phyloP scores from a whole-genome alignment of 139 green algal species.

The Coccomyxa sp. region DNA sequence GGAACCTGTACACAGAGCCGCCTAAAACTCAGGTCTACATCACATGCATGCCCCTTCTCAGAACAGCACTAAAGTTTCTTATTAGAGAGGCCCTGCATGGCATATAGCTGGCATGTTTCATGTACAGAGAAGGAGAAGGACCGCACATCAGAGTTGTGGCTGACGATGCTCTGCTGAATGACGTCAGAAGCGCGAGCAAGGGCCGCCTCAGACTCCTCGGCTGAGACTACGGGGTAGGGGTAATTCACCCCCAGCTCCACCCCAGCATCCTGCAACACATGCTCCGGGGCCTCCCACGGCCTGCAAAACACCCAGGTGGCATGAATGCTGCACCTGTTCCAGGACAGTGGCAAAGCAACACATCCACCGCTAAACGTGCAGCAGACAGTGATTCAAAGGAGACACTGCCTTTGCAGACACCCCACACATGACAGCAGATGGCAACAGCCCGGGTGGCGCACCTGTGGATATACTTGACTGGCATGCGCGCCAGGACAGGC shows the following conservation, averaged over 20 bases:
- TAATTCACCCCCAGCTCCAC: constrained; percentile 69
- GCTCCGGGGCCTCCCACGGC: constrained; percentile 63
- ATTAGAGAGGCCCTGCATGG: no score
- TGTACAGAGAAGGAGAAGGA: no score
- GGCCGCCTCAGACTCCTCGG: constrained; percentile 11
- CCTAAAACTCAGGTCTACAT: no score
- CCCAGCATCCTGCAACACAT: constrained; percentile 48
- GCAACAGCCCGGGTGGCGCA: neutral
- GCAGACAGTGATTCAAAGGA: neutral
- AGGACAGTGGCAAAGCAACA: neutral
- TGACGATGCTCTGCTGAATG: constrained; percentile 1
- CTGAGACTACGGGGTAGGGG: constrained; percentile 48
- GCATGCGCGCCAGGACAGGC: constrained; percentile 73
- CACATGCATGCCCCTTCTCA: no score
- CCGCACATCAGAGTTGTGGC: neutral
- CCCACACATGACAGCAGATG: neutral
- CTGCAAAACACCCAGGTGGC: neutral
- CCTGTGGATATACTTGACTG: constrained; percentile 62
- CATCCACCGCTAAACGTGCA: neutral
- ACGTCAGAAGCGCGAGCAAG: neutral
- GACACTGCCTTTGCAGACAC: neutral
- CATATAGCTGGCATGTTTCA: no score
- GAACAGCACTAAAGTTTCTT: no score
- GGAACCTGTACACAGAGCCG: neutral
- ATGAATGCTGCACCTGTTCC: neutral